Evolutionary conservation across 495 filamentous ascomycete genomes (phyloP).

Genomic region (Penicillium argentinense): DNA sequence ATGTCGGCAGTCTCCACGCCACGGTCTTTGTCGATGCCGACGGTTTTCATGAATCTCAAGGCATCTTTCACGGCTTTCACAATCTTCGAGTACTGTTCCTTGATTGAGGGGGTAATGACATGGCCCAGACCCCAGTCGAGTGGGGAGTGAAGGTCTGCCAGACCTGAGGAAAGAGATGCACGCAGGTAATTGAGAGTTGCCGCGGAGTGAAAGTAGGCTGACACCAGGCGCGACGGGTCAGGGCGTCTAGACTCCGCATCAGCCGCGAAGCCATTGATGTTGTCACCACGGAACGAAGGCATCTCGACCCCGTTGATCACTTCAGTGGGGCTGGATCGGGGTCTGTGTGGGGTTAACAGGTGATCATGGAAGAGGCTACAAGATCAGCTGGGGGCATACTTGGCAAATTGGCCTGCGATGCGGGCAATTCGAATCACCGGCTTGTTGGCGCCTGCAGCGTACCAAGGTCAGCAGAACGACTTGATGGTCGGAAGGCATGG

Average conservation of each 20-base stretch:
- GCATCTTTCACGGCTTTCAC: conserved; percentile 87
- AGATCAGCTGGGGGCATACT: conserved; percentile 35
- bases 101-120: conserved; percentile 77
- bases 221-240: conserved; percentile 80
- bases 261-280: conserved; percentile 81
- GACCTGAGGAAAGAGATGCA: conserved; percentile 77
- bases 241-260: conserved; percentile 63
- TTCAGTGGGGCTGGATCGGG: conserved; percentile 85
- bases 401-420: conserved; percentile 97
- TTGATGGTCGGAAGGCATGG: background rate
- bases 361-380: too few species aligned
- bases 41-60: conserved; percentile 90
- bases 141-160: conserved; percentile 90
- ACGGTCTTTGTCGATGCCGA: conserved; percentile 86
- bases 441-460: conserved; percentile 66
- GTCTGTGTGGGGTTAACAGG: too few species aligned
- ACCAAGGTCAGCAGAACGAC: conserved; percentile 16
- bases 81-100: conserved; percentile 78
- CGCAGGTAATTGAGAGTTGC: conserved; percentile 92
- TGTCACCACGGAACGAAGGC: conserved; percentile 90
- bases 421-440: conserved; percentile 91
- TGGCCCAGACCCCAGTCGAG: conserved; percentile 96
- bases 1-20: conserved; percentile 89
- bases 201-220: conserved; percentile 93
- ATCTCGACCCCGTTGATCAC: conserved; percentile 75